Base-by-base conservation (phyloP, 2,329 filamentous ascomycete genomes). In the Stachybotrys echinatus region DNA sequence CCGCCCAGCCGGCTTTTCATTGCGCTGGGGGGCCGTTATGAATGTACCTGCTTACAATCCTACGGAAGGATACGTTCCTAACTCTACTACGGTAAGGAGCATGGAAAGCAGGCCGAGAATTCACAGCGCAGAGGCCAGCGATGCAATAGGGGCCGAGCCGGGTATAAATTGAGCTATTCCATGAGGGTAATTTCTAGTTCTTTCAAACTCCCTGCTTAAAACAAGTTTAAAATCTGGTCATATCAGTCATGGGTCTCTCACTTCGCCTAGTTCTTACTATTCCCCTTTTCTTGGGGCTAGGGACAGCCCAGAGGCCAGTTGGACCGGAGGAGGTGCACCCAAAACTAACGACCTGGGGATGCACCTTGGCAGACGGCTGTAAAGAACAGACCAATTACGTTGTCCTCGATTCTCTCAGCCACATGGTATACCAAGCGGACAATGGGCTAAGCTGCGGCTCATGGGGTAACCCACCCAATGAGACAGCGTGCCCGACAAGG, bases 361-460 rank as follows among this genome's bases (percentile, higher is more conserved):
- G 76, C 64, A 77, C 75, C 43, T 72, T 68, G 44, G 62, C 59
- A 5, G 65, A 64, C 18, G 76, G 77, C 46, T 80, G 77, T 62
- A 67, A 66, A 42, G 50, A 65, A 23, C 68, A 73, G 48, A 65
- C 68, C 44, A 75, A 70, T 21, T 70, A 69, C 10, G 53, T 80
- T 48, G 76, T 79, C 20, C 64, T 77, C 20, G 77, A 80, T 56
- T 65, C 72, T 18, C 61, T 68, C 23, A 58, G 65, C 20, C 76
- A 78, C 53, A 60, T 60, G 18, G 71, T 78, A 49, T 71, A 77
- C 57, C 67, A 71, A 51, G 55, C 57, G 39, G 55, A 63, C 50
- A 60, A 63, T 52, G 60, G 50, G 17, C 57, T 58, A n/a, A 57
- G 60, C 51, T 71, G 68, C 55, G 63, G 63, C 43, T 53, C 60